Evolutionary conservation across 148 eudicot genomes (phyloP).

Genomic region (Amaranthus cruentus): DNA sequence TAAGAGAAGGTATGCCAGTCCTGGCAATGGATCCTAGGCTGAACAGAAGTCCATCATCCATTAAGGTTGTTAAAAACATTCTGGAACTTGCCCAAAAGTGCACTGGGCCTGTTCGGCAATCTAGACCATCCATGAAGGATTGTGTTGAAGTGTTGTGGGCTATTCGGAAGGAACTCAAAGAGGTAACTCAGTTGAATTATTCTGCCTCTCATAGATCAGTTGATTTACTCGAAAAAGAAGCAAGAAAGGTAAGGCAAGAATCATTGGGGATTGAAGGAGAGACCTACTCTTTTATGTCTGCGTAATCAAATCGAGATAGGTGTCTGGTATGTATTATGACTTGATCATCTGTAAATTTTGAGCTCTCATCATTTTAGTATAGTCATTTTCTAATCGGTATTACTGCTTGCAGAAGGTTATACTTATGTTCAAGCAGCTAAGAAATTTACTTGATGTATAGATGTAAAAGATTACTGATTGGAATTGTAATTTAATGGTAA

Average conservation of each 20-base stretch:
- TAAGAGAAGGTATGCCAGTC: constrained; percentile 49
- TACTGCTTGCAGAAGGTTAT: background rate
- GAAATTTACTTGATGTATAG: background rate
- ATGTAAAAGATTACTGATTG: constrained; percentile 1
- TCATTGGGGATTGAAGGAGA: constrained; percentile 39
- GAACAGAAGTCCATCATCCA: constrained; percentile 52
- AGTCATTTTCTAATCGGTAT: background rate
- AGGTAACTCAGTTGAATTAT: constrained; percentile 15
- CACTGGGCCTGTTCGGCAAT: constrained; percentile 37
- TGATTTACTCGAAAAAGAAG: constrained; percentile 31
- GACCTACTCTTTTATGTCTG: constrained; percentile 35
- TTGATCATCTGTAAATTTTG: background rate
- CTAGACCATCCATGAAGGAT: constrained; percentile 69
- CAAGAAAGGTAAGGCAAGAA: constrained; percentile 29
- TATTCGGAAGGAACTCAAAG: constrained; percentile 49
- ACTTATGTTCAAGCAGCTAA: background rate
- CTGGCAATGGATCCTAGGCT: constrained; percentile 69
- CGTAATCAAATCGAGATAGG: constrained; percentile 13
- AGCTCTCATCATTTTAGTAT: background rate
- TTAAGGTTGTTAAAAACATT: constrained; percentile 43
- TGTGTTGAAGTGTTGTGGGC: constrained; percentile 64
- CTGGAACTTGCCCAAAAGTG: constrained; percentile 56
- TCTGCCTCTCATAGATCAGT: constrained; percentile 36
- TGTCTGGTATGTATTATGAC: background rate
- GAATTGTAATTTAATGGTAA: background rate